Evolutionary conservation across 495 filamentous ascomycete species (phyloP).

Genomic region (Xanthoparmelia taractica): DNA sequence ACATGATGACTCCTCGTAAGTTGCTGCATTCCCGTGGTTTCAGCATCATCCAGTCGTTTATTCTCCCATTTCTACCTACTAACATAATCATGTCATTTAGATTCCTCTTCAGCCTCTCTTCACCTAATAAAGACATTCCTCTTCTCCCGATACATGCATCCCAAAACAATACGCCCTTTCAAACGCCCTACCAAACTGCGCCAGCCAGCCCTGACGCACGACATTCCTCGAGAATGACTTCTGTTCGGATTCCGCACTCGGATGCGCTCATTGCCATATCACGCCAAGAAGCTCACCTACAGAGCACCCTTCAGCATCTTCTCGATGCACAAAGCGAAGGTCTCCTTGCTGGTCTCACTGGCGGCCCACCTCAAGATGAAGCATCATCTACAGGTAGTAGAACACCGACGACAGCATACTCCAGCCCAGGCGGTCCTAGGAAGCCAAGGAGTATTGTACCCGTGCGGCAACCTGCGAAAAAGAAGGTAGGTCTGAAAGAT

Average conservation of each 20-base stretch:
- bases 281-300: constrained; percentile 48
- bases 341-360: constrained; percentile 48
- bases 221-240: constrained; percentile 10
- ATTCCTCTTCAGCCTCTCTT: constrained; percentile 11
- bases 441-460: constrained; percentile 41
- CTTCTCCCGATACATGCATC: constrained; percentile 20
- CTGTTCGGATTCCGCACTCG: constrained; percentile 30
- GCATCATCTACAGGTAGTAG: constrained; percentile 42
- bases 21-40: neutral
- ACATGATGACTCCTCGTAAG: neutral
- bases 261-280: constrained; percentile 40
- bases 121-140: constrained; percentile 15
- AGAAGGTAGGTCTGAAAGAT: constrained; percentile 52
- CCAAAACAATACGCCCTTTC: neutral
- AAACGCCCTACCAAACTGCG: constrained; percentile 13
- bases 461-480: constrained; percentile 51
- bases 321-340: constrained; percentile 82
- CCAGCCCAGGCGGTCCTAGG: constrained; percentile 27
- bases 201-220: constrained; percentile 4
- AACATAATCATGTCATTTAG: constrained; percentile 16
- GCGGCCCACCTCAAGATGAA: constrained; percentile 32
- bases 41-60: neutral
- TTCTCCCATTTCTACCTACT: neutral
- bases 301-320: constrained; percentile 67
- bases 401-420: constrained; percentile 37